Evolutionary conservation across 2,329 filamentous ascomycete species (phyloP), one percentile per base, ranked within the genome.

Genomic region (Neofusicoccum parvum): DNA sequence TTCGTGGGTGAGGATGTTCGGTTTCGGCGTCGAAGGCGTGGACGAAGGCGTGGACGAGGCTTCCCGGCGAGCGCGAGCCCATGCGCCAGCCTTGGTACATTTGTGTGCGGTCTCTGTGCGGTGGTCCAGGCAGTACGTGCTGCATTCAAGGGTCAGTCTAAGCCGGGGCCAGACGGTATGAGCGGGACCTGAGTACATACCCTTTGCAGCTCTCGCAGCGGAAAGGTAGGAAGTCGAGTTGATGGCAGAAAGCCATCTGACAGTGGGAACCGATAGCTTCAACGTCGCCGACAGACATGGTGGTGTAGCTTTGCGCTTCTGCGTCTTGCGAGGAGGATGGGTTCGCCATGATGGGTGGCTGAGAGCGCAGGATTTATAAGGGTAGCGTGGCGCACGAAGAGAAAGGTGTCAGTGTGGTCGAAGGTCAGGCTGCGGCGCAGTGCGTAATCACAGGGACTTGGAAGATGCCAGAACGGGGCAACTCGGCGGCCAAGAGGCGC

Each of bases 141-240:
- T 86, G 69, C 78, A 37, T 11, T 6, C 7, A 23, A 54, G n/a
- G 50, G 37, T 37, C 34, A 66, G 39, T 20, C 37, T 36, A 23
- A 39, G 20, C 12, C 49, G 4, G 27, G 27, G 27, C 27, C 27
- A 7, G 27, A 32, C 27, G 27, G 27, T 32, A 32, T 32, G 27
- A 5, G 27, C 27, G 27, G 27, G 27, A 15, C 36, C 9, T 54
- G 58, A 12, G 70, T 4, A 48, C 74, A 46, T 72, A 83, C 80
- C 84, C 83, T 73, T 81, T 86, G 81, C 95, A 99, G 71, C 91
- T 95, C 76, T 96, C 92, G 81, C 95, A 99, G 74, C 88, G 86
- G 79, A 98, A 98, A 3, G 95, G 95, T 4, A 99, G 87, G 78
- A 99, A 98, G 80, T 98, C 95, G 67, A 98, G 91, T 75, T 95